Conservation (phyloP, 257 asterid genomes). For the Linderniella brevidens region DNA sequence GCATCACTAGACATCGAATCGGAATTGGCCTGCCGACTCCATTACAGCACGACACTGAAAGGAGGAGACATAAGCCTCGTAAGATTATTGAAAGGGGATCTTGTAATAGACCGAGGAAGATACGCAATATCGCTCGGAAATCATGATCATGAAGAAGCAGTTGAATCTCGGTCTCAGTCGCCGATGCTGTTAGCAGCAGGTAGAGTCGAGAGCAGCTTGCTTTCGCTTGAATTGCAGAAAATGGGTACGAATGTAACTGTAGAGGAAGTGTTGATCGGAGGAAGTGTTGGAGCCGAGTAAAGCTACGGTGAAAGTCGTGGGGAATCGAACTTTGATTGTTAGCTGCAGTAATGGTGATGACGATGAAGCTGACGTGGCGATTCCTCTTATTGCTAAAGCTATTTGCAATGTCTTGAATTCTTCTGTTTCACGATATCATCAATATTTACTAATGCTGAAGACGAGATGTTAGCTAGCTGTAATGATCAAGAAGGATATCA, state of each 20-base stretch:
- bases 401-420: slow-evolving; percentile 21
- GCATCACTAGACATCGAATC: slow-evolving; percentile 31
- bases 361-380: slow-evolving; percentile 27
- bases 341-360: not conserved
- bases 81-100: slow-evolving; percentile 51
- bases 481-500: too few species aligned
- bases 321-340: slow-evolving; percentile 22
- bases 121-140: slow-evolving; percentile 19
- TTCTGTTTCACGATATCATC: too few species aligned
- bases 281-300: slow-evolving; percentile 28
- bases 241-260: slow-evolving; percentile 21
- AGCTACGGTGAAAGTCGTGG: slow-evolving; percentile 28
- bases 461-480: too few species aligned
- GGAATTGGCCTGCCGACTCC: slow-evolving; percentile 30
- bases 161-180: slow-evolving; percentile 19
- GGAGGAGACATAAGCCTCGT: slow-evolving; percentile 18
- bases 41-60: slow-evolving; percentile 21
- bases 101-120: slow-evolving; percentile 38
- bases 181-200: slow-evolving; percentile 39
- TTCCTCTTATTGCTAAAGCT: slow-evolving; percentile 28
- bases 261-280: slow-evolving; percentile 15
- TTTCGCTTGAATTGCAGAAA: slow-evolving; percentile 23
- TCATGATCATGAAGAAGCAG: slow-evolving; percentile 15
- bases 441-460: too few species aligned
- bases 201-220: slow-evolving; percentile 18